Evolutionary conservation across 192 early-diverging fungal genomes (phyloP), one percentile per base, ranked within the genome.

Genomic region (Ambispora gerdemannii): DNA sequence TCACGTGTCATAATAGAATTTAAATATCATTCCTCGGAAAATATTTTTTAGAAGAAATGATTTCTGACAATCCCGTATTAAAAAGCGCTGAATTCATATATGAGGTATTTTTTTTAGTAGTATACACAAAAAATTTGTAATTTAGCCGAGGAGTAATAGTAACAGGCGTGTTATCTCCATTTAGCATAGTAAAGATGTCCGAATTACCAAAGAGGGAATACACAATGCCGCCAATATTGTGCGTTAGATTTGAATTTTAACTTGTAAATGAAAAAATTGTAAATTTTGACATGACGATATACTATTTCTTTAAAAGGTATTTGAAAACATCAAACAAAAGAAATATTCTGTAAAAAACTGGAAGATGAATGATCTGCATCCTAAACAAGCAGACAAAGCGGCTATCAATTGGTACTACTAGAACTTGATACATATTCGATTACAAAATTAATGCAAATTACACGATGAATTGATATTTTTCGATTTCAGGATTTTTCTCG

Each of bases 401-500:
- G 85, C 89, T 20, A 75, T 89, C 22, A 83, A 92, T 55, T 91
- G 83, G 82, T 80, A 66, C 31, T 11, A 33, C 3, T 3, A 15
- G 1, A 33, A 7, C 25, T 56, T 17, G 19, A 28, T 55, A 10
- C 3, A 3, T 31, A 25, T 22, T 49, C 31, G 25, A 27, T 17
- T 27, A 7, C 13, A 31, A 7, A 34, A 20, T 15, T 7, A 32
- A 7, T 0, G 20, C 7, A 20, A 28, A 34, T 2, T 10, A n/a
- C 3, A 55, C 10, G 3, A 17, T 34, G 2, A 15, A 20, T 8
- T 4, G 22, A 50, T 30, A 34, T 49, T 61, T n/a, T 15, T 32
- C n/a, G 3, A 3, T 3, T 20, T 52, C 56, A 82, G 88, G 89
- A 93, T 95, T 27, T 95, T 95, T 53, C 64, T 95, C 4, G 84